Base-by-base conservation (phyloP, 306 rosid genomes). In the Begonia masoniana region DNA sequence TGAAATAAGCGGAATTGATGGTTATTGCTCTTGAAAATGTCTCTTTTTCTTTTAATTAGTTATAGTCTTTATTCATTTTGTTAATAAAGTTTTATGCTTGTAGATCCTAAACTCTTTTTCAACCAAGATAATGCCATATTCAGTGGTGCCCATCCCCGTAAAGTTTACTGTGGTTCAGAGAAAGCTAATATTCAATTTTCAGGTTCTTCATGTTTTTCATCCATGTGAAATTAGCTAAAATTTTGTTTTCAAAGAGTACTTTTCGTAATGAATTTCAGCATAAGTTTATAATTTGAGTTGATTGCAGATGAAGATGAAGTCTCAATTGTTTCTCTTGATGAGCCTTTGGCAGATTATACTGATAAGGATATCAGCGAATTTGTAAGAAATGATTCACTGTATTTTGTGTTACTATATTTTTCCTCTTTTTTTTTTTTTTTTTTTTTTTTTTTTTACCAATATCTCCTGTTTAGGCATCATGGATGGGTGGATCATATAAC, bases 401-500 rank as follows among this genome's bases (percentile, higher is more conserved):
- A 10, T 60, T 60, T 21, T 52, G 51, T 19, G 15, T 39, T 49
- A 9, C 52, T n/a, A 49, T 13, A 36, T 14, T 52, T 43, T 35
- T 56, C 54, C 62, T 54, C 19, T 71, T 49, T 57, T n/a, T n/a
- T n/a, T n/a, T n/a, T n/a, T n/a, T n/a, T n/a, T n/a, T n/a, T n/a
- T n/a, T n/a, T n/a, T n/a, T n/a, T n/a, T n/a, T n/a, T n/a, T n/a
- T 21, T 24, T 52, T 11, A 19, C 54, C 26, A 42, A 21, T 8
- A n/a, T 17, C 46, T 12, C 42, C 12, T 52, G 35, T 7, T 36
- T 64, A 91, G 99, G 88, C 88, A 58, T 83, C 93, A 63, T 72
- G 78, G 85, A 75, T 92, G 62, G 88, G 81, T 56, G 99, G 99
- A 66, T 79, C 92, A 54, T 92, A 92, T 76, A 55, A 52, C 57